Conservation (phyloP, 129 eudicot species). For the Oenanthe sinensis region DNA sequence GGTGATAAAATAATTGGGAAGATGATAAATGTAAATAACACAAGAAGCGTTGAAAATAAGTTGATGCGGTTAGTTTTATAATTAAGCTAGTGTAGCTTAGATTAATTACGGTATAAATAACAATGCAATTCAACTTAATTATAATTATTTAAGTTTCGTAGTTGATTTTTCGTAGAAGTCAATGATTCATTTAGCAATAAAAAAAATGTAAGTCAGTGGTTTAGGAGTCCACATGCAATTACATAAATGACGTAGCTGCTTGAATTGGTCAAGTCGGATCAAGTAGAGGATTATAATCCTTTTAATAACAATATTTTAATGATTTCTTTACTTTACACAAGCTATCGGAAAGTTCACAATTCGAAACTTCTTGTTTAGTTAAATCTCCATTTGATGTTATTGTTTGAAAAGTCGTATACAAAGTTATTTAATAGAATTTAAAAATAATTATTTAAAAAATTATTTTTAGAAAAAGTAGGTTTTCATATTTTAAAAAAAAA, state of each 20-base stretch:
- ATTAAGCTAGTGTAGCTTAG: background rate
- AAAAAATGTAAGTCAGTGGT: background rate
- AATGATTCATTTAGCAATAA: background rate
- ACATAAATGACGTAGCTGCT: too few relatives aligned
- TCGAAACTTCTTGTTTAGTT: background rate
- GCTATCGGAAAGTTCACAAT: background rate
- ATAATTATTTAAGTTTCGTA: background rate
- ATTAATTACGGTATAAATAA: background rate
- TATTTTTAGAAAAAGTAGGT: too few relatives aligned
- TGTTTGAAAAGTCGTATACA: too few relatives aligned
- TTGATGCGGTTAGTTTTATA: background rate
- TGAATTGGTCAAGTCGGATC: background rate
- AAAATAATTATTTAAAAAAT: too few relatives aligned
- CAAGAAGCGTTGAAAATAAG: background rate
- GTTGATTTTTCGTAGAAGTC: background rate
- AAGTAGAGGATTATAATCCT: background rate
- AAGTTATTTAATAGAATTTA: too few relatives aligned
- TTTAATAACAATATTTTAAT: background rate
- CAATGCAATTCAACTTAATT: background rate
- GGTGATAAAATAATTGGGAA: background rate
- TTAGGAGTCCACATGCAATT: background rate
- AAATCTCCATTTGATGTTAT: too few relatives aligned
- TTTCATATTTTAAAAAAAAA: too few relatives aligned
- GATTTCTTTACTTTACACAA: background rate
- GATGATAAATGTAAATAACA: background rate